Evolutionary conservation across 768 basidiomycete species (phyloP).

Genomic region (Mycena indigotica): DNA sequence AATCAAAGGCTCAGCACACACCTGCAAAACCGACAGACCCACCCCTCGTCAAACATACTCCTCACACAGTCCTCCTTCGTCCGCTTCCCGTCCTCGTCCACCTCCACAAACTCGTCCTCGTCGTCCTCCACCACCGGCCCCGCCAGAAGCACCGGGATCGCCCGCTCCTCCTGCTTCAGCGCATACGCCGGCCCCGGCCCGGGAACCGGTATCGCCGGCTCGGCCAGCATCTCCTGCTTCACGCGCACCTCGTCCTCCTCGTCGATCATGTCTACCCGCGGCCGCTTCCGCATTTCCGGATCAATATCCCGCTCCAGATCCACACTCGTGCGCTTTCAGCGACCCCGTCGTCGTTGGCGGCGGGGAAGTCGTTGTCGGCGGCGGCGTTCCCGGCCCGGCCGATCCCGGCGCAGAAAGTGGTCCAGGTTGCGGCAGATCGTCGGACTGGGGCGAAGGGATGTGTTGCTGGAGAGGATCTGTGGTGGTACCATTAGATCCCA

Average conservation of each 20-base stretch:
- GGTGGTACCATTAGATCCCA: background rate
- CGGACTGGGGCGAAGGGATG: background rate
- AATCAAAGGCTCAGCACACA: background rate
- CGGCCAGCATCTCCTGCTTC: constrained; percentile 12
- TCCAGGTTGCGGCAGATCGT: background rate
- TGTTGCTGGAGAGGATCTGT: too few relatives aligned
- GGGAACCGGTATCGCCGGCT: background rate
- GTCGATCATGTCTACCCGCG: background rate
- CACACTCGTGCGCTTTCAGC: constrained; percentile 12
- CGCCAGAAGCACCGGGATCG: background rate
- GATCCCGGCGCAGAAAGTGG: background rate
- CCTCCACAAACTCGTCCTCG: background rate
- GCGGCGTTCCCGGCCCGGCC: background rate
- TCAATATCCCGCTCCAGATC: background rate
- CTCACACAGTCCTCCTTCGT: background rate
- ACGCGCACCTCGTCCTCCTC: background rate
- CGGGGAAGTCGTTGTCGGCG: background rate
- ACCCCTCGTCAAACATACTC: background rate
- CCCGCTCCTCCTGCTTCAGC: background rate
- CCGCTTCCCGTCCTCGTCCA: background rate
- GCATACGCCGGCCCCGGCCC: background rate
- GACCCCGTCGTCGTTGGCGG: constrained; percentile 2
- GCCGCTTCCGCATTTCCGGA: constrained; percentile 3
- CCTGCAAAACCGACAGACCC: background rate
- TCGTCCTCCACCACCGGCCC: background rate